phyloP scores from a whole-genome alignment of 495 filamentous ascomycete genomes.

The Oidiodendron maius region DNA sequence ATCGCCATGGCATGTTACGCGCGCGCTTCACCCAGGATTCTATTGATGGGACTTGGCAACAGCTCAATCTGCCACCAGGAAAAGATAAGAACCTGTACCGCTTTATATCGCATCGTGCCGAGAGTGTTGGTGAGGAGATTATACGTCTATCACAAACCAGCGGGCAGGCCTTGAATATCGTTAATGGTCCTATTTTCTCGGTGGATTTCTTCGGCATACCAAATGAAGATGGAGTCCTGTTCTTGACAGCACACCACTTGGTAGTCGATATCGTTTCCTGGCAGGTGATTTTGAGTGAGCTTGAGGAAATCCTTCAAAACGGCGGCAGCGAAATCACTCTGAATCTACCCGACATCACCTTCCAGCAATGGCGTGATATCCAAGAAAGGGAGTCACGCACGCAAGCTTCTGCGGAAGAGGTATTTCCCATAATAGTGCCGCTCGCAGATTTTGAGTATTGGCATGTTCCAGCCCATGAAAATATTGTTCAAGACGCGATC shows the following conservation, averaged over 20 bases:
- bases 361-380: too few relatives aligned
- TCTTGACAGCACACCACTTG: conserved; percentile 60
- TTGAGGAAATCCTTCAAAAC: conserved; percentile 63
- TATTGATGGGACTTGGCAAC: conserved; percentile 34
- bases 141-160: conserved; percentile 15
- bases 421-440: too few relatives aligned
- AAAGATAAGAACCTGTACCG: conserved; percentile 12
- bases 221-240: conserved; percentile 41
- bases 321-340: too few relatives aligned
- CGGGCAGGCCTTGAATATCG: conserved; percentile 27
- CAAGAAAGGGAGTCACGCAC: too few relatives aligned
- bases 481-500: conserved; percentile 44
- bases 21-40: not conserved
- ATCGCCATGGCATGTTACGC: conserved; percentile 29
- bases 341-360: too few relatives aligned
- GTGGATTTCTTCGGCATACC: conserved; percentile 45
- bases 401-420: too few relatives aligned
- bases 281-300: conserved; percentile 59
- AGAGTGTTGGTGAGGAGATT: not conserved
- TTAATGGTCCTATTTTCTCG: conserved; percentile 37
- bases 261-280: conserved; percentile 67
- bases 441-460: too few relatives aligned
- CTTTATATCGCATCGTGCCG: conserved; percentile 9
- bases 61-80: conserved; percentile 18
- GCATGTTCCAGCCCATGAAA: too few relatives aligned